phyloP scores from a whole-genome alignment of 768 basidiomycete genomes.

The Mycena olivaceomarginata region DNA sequence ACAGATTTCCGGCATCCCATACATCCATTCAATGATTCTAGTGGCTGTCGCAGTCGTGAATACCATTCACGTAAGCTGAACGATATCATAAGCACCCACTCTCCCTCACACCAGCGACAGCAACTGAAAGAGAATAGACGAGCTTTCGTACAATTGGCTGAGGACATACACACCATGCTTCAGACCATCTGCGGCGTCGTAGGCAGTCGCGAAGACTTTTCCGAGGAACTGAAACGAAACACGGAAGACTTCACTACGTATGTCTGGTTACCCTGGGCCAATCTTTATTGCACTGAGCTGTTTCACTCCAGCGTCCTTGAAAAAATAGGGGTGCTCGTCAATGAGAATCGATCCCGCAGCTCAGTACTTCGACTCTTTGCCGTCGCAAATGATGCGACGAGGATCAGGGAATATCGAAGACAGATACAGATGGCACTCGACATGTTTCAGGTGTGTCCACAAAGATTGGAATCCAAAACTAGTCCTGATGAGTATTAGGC shows the following conservation, averaged over 20 bases:
- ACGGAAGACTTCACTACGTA: slow-evolving; percentile 3
- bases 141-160: slow-evolving; percentile 3
- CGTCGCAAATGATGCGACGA: slow-evolving; percentile 5
- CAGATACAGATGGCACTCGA: background rate
- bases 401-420: background rate
- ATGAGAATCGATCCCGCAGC: background rate
- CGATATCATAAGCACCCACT: background rate
- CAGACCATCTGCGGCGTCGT: too few relatives aligned
- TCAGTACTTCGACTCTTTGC: background rate
- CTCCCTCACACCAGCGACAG: background rate
- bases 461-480: too few relatives aligned
- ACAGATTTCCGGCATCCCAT: background rate
- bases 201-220: background rate
- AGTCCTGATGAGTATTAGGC: background rate
- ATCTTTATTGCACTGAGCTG: background rate
- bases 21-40: slow-evolving; percentile 5
- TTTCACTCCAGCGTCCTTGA: background rate
- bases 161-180: slow-evolving; percentile 1
- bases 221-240: background rate
- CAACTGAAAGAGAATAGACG: slow-evolving; percentile 13
- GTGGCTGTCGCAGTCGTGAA: background rate
- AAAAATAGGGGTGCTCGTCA: background rate
- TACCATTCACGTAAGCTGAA: slow-evolving; percentile 6
- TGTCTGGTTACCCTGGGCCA: background rate
- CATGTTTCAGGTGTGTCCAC: slow-evolving; percentile 5